Conservation (phyloP, 768 basidiomycete genomes). For the Lactarius indigo region DNA sequence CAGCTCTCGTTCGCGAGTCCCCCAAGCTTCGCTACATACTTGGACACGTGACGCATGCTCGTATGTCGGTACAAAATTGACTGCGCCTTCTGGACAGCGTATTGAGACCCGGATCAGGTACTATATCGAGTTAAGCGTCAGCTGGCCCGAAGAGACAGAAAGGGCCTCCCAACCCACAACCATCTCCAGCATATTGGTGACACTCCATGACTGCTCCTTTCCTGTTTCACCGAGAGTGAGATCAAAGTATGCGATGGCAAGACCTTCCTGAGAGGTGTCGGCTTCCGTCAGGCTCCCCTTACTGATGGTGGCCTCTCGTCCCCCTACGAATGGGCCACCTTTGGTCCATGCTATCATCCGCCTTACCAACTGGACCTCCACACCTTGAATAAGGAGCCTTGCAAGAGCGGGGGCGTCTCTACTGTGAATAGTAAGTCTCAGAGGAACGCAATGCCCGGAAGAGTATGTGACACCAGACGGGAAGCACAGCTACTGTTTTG, state of each 20-base stretch:
- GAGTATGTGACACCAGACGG: constrained; percentile 37
- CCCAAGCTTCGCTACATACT: constrained; percentile 41
- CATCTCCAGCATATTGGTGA: constrained; percentile 33
- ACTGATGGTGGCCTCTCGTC: constrained; percentile 31
- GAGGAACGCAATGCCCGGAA: constrained; percentile 41
- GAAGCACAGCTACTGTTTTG: constrained; percentile 36
- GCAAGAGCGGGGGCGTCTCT: constrained; percentile 38
- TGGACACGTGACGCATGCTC: constrained; percentile 36
- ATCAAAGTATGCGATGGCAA: constrained; percentile 33
- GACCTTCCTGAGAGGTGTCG: constrained; percentile 38
- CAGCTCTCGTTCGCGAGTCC: constrained; percentile 37
- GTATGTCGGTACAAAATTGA: constrained; percentile 36
- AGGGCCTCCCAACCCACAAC: constrained; percentile 27
- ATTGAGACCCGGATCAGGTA: constrained; percentile 39
- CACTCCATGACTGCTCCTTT: constrained; percentile 37
- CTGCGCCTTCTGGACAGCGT: constrained; percentile 31
- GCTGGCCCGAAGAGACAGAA: not conserved
- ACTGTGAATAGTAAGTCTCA: constrained; percentile 38
- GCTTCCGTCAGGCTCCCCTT: constrained; percentile 26
- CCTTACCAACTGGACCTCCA: constrained; percentile 38
- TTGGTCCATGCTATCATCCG: constrained; percentile 34
- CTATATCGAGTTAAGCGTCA: constrained; percentile 30
- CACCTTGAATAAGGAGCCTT: constrained; percentile 34
- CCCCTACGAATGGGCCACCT: constrained; percentile 27
- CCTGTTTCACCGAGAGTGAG: constrained; percentile 39